Percentiles rank a stretch among this genome's conserved stretches.
Evolutionary conservation across 805 yeast genomes (phyloP).

Genomic region (Cyberlindnera maclurae): DNA sequence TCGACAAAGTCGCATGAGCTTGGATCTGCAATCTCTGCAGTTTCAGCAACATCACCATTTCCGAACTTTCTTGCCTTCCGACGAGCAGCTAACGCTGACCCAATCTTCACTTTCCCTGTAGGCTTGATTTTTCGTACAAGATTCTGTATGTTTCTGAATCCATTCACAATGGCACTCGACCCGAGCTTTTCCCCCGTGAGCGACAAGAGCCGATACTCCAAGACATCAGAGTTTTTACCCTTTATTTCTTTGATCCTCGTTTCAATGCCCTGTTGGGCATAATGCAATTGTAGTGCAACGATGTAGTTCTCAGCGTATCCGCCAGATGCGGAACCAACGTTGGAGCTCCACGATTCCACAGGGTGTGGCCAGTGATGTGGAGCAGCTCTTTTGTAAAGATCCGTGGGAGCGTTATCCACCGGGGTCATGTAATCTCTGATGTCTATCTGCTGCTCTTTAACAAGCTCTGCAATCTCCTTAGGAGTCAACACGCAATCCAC

Average conservation of each 20-base stretch:
- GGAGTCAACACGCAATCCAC: conserved; percentile 96
- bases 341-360: conserved; percentile 60
- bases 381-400: conserved; percentile 31
- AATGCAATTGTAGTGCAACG: conserved; percentile 27
- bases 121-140: conserved; percentile 66
- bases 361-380: conserved; percentile 61
- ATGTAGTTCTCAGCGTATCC: conserved; percentile 79
- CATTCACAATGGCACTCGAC: conserved; percentile 68
- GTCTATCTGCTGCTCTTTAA: conserved; percentile 45
- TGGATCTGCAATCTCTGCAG: conserved; percentile 43
- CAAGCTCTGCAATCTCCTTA: conserved; percentile 69
- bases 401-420: conserved; percentile 8
- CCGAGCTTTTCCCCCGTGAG: conserved; percentile 36
- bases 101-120: conserved; percentile 19
- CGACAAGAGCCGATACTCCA: conserved; percentile 52
- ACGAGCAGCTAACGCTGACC: conserved; percentile 23
- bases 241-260: conserved; percentile 32
- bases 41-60: background rate
- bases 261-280: conserved; percentile 12
- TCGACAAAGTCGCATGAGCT: conserved; percentile 74
- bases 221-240: conserved; percentile 68
- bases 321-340: conserved; percentile 79
- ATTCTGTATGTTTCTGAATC: conserved; percentile 92
- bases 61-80: conserved; percentile 13
- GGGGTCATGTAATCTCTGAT: conserved; percentile 24